Evolutionary conservation across 2,329 filamentous ascomycete genomes (phyloP), one percentile per base, ranked within the genome.

Genomic region (Trichoderma semiorbis): DNA sequence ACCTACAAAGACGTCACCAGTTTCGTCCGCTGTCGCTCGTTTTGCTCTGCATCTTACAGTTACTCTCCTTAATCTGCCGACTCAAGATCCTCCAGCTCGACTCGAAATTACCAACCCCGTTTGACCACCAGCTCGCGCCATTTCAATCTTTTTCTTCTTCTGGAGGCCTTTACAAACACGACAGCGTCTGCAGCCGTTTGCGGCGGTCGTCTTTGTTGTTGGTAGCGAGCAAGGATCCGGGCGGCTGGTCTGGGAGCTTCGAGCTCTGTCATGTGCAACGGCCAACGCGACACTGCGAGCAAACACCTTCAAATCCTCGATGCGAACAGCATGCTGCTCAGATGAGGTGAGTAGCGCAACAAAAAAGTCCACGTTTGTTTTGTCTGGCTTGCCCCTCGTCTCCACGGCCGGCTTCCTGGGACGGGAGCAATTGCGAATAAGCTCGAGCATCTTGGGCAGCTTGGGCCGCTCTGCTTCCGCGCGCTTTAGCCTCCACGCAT

Each of bases 281-380:
- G 53, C 53, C 36, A 61, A 61, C 66, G 34, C 66, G 66, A 69
- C 43, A 47, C 66, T 34, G 26, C 39, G 16, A 34, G 30, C 53
- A 69, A 61, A 50, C 28, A 53, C 14, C 47, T 18, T 47, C 62
- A 43, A 14, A 10, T 36, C 43, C 26, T 32, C 47, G 34, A 47
- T 60, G 66, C 47, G 50, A 58, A 71, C 73, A 74, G 69, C 64
- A 75, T 74, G 74, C 70, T 74, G 68, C 72, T 53, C 63, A 50
- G 57, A 64, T 68, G 63, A 74, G 69, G 73, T 75, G 70, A 62
- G 73, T 64, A 39, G 47, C 32, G 21, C 63, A 36, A 21, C 14
- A 30, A 4, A 26, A 26, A 50, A 39, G 10, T 39, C n/a, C 39
- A 16, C 43, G 39, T 65, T 28, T 39, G 36, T 18, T 55, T 34